Percentiles rank a stretch among this genome's conserved stretches.
phyloP scores from a whole-genome alignment of 1,284 basidiomycete genomes.

The Malassezia sp. region DNA sequence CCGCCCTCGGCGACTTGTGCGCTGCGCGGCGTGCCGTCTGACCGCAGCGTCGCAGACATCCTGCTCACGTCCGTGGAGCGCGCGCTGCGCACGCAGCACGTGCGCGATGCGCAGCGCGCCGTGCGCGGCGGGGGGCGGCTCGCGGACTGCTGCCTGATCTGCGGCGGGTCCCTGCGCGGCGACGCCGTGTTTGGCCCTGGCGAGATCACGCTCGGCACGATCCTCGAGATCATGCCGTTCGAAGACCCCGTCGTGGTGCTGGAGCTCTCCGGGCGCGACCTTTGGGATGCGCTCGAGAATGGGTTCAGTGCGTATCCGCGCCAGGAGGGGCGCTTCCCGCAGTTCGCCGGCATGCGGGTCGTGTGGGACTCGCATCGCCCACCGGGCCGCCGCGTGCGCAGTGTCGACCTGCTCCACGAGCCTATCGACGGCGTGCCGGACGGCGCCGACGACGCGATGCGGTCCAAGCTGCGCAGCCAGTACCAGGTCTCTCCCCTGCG shows the following conservation, averaged over 20 bases:
- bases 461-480: constrained; percentile 4
- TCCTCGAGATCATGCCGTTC: constrained; percentile 77
- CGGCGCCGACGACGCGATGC: not conserved
- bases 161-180: constrained; percentile 64
- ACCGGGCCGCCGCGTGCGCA: constrained; percentile 26
- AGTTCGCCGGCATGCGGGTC: constrained; percentile 72
- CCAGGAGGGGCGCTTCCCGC: constrained; percentile 84
- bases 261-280: constrained; percentile 65
- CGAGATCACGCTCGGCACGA: constrained; percentile 65
- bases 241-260: constrained; percentile 70
- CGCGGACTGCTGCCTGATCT: constrained; percentile 30
- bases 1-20: constrained; percentile 73
- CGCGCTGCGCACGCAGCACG: constrained; percentile 51
- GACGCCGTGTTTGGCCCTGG: constrained; percentile 69
- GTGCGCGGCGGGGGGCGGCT: constrained; percentile 10
- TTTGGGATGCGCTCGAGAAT: constrained; percentile 71
- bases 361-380: constrained; percentile 67
- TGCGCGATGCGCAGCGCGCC: not conserved
- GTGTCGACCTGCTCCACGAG: constrained; percentile 25
- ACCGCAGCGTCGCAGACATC: constrained; percentile 79
- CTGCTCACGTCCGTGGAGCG: constrained; percentile 76
- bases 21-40: too few relatives aligned
- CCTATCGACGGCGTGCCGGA: constrained; percentile 18
- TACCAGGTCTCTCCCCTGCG: constrained; percentile 6
- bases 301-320: constrained; percentile 70